These are phyloP conservation scores for Otatea glauca DNA, from an alignment of 176 grass and related monocot genomes.

Conservation along the genomic window DNA sequence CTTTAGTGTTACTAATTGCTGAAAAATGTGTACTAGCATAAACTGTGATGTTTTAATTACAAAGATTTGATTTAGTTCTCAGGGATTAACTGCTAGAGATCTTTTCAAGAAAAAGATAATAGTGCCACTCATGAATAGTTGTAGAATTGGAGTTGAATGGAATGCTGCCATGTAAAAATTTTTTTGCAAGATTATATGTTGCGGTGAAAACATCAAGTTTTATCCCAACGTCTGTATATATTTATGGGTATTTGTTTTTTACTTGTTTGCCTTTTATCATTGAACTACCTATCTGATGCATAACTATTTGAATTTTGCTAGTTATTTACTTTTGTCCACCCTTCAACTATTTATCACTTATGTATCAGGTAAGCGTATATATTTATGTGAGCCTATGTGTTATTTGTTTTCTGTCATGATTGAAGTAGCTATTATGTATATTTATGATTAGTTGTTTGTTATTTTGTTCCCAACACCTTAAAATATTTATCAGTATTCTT, in stretches of 20 bases:
- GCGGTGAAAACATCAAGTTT: background rate
- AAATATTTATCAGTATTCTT: background rate
- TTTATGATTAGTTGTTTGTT: background rate
- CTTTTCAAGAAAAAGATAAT: background rate
- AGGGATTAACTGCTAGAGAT: background rate
- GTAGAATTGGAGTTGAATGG: background rate
- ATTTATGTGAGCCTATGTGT: background rate
- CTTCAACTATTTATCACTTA: no score
- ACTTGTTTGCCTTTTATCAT: background rate
- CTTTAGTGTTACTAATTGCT: background rate
- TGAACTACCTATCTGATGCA: background rate
- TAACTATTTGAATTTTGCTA: background rate
- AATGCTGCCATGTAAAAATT: background rate
- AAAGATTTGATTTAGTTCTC: background rate
- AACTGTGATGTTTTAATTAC: background rate
- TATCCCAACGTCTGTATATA: background rate
- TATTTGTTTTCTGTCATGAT: background rate
- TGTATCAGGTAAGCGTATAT: background rate
- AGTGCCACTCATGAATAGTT: background rate
- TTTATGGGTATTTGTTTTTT: background rate
- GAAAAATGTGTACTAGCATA: background rate
- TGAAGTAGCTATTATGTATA: background rate
- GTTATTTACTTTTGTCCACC: background rate
- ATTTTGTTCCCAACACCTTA: background rate
- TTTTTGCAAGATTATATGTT: background rate